Percentiles rank a stretch among this genome's conserved stretches.
phyloP scores from a whole-genome alignment of 495 filamentous ascomycete genomes.

The Cudoniella acicularis region DNA sequence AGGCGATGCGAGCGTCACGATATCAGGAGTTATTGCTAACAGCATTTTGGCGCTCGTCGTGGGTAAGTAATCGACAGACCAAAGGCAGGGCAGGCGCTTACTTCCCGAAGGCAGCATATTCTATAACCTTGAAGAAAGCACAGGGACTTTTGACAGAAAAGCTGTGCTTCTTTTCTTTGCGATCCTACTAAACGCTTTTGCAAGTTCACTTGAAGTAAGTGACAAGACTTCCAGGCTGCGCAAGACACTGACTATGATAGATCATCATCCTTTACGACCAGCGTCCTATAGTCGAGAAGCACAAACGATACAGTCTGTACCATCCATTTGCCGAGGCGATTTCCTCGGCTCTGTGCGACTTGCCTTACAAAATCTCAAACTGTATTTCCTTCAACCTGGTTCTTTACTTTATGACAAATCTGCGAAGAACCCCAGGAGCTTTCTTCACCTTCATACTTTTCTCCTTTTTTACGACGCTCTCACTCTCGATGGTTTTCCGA shows the following conservation, averaged over 20 bases:
- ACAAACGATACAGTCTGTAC: constrained; percentile 58
- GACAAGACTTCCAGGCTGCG: neutral
- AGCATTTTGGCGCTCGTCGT: constrained; percentile 40
- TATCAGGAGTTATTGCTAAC: constrained; percentile 71
- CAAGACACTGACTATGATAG: constrained; percentile 22
- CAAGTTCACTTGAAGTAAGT: constrained; percentile 52
- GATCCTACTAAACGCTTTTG: constrained; percentile 51
- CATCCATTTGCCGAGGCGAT: constrained; percentile 55
- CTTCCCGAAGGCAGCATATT: constrained; percentile 66
- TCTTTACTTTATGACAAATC: constrained; percentile 84
- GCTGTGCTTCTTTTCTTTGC: constrained; percentile 53
- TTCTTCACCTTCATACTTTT: constrained; percentile 80
- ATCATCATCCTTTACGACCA: constrained; percentile 57
- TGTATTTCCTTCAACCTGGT: constrained; percentile 56
- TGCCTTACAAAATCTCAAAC: constrained; percentile 54
- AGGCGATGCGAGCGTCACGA: constrained; percentile 66
- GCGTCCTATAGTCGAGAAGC: constrained; percentile 59
- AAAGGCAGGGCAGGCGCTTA: constrained; percentile 53
- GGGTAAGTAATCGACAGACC: constrained; percentile 37
- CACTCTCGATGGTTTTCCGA: constrained; percentile 79
- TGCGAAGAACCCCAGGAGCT: constrained; percentile 66
- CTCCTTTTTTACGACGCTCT: constrained; percentile 58
- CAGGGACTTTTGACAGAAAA: constrained; percentile 62
- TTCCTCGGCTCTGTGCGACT: constrained; percentile 67
- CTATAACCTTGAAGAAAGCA: constrained; percentile 60